Evolutionary conservation across 1,284 basidiomycete genomes (phyloP), one percentile per base, ranked within the genome.

Genomic region (Thecaphora thlaspeos): DNA sequence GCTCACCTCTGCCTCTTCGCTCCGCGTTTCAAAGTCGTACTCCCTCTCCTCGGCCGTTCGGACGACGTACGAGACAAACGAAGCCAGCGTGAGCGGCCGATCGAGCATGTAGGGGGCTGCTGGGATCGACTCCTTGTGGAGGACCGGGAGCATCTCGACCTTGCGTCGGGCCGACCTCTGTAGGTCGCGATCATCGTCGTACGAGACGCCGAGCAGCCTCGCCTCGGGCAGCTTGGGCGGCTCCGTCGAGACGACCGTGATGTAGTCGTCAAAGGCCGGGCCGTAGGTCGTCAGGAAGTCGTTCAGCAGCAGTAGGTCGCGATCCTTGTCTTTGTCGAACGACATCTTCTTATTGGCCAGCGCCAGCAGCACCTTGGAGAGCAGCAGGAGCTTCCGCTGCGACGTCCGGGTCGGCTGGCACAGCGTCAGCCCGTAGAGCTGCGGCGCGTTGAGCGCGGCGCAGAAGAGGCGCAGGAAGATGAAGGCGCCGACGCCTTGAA

Each of bases 381-480:
- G 47, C 19, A 65, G 46, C 40, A 65, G 55, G 11, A 73, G 53
- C 34, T 66, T 68, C 24, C 51, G 42, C 34, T 53, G 43, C 14
- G 54, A 44, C 18, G 21, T 32, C 51, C 67, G 32, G 46, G 51
- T 32, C 14, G 55, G 60, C 22, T 59, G 62, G 40, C 44, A 55
- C 1, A 58, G 45, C 14, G 65, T 62, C 28, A 73, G 47, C 18
- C 71, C 71, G 37, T 70, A 73, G 26, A 70, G 55, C 48, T 73
- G 64, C 9, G 71, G 70, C 14, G 68, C 47, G 19, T 67, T 68
- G 48, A 73, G 71, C 0, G 71, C 67, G 12, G 71, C 70, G 43
- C 70, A 73, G 36, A 73, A 68, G 18, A 73, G 57, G 5, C 71
- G 61, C 30, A 73, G 47, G 43, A 73, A 73, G 23, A 70, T 69